phyloP scores from a whole-genome alignment of 805 yeast genomes.

The Wickerhamiella bombiphila region DNA sequence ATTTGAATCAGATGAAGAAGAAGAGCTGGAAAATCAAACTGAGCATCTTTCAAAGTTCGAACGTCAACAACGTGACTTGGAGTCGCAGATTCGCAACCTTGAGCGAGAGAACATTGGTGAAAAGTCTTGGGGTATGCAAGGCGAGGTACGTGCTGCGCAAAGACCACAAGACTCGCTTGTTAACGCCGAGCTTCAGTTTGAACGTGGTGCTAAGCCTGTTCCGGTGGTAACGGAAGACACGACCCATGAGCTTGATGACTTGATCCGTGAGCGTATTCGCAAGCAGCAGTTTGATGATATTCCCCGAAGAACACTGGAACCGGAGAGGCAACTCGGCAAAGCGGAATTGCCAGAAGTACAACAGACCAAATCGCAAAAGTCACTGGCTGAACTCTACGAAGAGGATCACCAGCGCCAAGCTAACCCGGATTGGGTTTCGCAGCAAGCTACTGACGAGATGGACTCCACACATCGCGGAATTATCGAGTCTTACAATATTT shows the following conservation, averaged over 20 bases:
- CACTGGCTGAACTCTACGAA: conserved; percentile 84
- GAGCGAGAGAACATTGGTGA: conserved; percentile 83
- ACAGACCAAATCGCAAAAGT: conserved; percentile 71
- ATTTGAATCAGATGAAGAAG: conserved; percentile 33
- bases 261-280: conserved; percentile 69
- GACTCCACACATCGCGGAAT: conserved; percentile 68
- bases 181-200: conserved; percentile 68
- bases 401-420: conserved; percentile 44
- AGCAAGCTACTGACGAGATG: conserved; percentile 47
- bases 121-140: conserved; percentile 87
- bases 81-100: conserved; percentile 58
- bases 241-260: conserved; percentile 75
- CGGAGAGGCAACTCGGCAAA: too few species aligned
- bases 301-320: conserved; percentile 41
- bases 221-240: conserved; percentile 86
- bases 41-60: conserved; percentile 58
- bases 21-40: conserved; percentile 38
- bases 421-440: conserved; percentile 29
- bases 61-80: conserved; percentile 63
- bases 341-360: conserved; percentile 43
- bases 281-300: conserved; percentile 70
- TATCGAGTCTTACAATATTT: conserved; percentile 41
- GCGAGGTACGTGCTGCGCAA: conserved; percentile 71
- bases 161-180: conserved; percentile 76
- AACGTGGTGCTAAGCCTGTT: conserved; percentile 86